These are phyloP conservation scores for Didymella keratinophila DNA, from an alignment of 2,329 filamentous ascomycete species.

Conservation along the genomic window DNA sequence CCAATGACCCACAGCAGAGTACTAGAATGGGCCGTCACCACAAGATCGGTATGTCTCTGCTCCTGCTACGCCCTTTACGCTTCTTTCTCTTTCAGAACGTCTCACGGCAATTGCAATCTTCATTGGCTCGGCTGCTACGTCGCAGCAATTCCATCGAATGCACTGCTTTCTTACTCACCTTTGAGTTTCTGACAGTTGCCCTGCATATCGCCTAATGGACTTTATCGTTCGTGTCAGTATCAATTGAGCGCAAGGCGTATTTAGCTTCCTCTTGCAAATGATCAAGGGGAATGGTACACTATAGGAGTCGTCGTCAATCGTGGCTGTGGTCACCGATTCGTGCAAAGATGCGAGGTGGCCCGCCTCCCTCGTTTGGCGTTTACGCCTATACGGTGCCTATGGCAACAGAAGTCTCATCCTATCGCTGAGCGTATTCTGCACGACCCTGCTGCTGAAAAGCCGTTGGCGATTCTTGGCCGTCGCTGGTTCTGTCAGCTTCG, in stretches of 20 bases:
- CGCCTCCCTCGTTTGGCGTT: slow-evolving; percentile 29
- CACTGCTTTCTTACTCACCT: slow-evolving; percentile 22
- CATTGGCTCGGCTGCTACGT: not conserved
- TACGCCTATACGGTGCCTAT: slow-evolving; percentile 24
- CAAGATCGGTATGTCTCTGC: slow-evolving; percentile 18
- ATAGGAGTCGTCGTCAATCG: slow-evolving; percentile 39
- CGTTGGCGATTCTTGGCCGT: slow-evolving; percentile 16
- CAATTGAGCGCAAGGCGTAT: slow-evolving; percentile 17
- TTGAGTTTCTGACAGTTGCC: slow-evolving; percentile 10
- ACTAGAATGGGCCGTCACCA: slow-evolving; percentile 17
- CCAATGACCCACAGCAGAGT: slow-evolving; percentile 10
- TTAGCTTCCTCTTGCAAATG: slow-evolving; percentile 15
- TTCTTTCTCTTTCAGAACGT: not conserved
- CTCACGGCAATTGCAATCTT: not conserved
- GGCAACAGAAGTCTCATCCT: slow-evolving; percentile 19
- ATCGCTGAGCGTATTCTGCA: slow-evolving; percentile 1
- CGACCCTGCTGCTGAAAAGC: slow-evolving; percentile 6
- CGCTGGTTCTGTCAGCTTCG: slow-evolving; percentile 35
- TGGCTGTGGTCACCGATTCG: slow-evolving; percentile 39
- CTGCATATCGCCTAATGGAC: slow-evolving; percentile 4
- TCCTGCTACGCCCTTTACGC: slow-evolving; percentile 12
- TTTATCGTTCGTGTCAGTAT: slow-evolving; percentile 5
- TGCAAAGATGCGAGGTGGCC: slow-evolving; percentile 35
- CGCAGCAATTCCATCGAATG: slow-evolving; percentile 2
- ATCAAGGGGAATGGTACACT: slow-evolving; percentile 18